A percentile compares a stretch with the other conserved stretches of the same genome.
Conservation (phyloP, 192 early-diverging fungal species). For the Linnemannia elongata region DNA sequence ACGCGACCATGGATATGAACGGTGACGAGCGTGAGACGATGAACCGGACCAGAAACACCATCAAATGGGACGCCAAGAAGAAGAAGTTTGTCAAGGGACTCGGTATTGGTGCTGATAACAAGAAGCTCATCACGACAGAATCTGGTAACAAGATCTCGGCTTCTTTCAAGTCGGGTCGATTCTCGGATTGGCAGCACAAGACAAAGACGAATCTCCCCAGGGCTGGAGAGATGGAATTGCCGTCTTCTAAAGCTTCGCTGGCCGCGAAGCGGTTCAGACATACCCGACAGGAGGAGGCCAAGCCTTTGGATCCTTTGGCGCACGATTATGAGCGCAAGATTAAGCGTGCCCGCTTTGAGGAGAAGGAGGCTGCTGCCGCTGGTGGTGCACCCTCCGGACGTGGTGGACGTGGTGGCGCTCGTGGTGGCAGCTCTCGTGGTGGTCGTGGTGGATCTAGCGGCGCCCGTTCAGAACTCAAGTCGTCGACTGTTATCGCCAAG, state of each 20-base stretch:
- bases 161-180: slow-evolving; percentile 87
- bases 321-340: slow-evolving; percentile 76
- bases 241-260: slow-evolving; percentile 58
- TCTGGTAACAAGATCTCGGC: slow-evolving; percentile 92
- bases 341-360: slow-evolving; percentile 65
- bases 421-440: slow-evolving; percentile 40
- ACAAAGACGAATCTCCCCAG: slow-evolving; percentile 85
- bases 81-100: slow-evolving; percentile 88
- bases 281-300: slow-evolving; percentile 78
- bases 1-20: slow-evolving; percentile 80
- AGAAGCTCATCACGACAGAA: slow-evolving; percentile 94
- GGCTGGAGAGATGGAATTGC: slow-evolving; percentile 88
- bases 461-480: slow-evolving; percentile 82
- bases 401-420: slow-evolving; percentile 40
- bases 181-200: slow-evolving; percentile 93
- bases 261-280: slow-evolving; percentile 80
- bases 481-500: slow-evolving; percentile 85
- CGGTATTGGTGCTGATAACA: slow-evolving; percentile 94
- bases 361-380: slow-evolving; percentile 53
- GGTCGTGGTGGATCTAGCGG: slow-evolving; percentile 53
- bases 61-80: slow-evolving; percentile 95
- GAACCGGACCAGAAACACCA: slow-evolving; percentile 68
- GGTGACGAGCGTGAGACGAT: slow-evolving; percentile 85
- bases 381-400: slow-evolving; percentile 27
- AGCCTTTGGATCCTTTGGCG: slow-evolving; percentile 75